These are phyloP conservation scores for Rhodosporidiobolus sp. DNA, from an alignment of 768 basidiomycete genomes.

Conservation along the genomic window DNA sequence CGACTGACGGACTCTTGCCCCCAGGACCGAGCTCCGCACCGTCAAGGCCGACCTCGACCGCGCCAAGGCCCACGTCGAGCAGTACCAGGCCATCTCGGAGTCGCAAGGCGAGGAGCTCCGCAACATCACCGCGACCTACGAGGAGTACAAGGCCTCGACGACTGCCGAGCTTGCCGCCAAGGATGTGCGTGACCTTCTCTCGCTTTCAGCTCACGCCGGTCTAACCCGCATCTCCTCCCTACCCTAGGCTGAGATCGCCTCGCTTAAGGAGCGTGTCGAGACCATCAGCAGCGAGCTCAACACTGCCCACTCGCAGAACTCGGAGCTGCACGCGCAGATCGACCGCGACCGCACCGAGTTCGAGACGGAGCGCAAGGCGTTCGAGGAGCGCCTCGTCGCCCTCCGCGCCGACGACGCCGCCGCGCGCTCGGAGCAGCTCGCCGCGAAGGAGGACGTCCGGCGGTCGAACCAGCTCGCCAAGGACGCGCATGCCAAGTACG, in stretches of 20 bases:
- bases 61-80: constrained; percentile 69
- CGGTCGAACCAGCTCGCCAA: constrained; percentile 65
- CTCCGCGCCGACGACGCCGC: constrained; percentile 70
- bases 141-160: constrained; percentile 71
- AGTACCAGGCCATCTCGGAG: constrained; percentile 80
- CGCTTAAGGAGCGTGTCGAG: constrained; percentile 63
- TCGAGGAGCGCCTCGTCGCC: constrained; percentile 78
- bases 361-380: constrained; percentile 71
- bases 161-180: constrained; percentile 66
- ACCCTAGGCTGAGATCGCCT: constrained; percentile 61
- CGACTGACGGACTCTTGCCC: neutral
- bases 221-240: neutral
- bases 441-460: constrained; percentile 58
- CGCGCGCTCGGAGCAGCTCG: constrained; percentile 61
- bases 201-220: accelerated
- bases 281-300: constrained; percentile 58
- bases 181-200: constrained; percentile 56
- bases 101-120: constrained; percentile 74
- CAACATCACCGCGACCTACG: constrained; percentile 66
- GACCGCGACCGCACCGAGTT: constrained; percentile 69
- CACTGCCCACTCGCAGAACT: constrained; percentile 55
- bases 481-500: constrained; percentile 76
- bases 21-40: constrained; percentile 70
- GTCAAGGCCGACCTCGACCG: constrained; percentile 71
- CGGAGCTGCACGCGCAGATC: constrained; percentile 62